Percentiles rank a stretch among this genome's conserved stretches.
Evolutionary conservation across 148 eudicot genomes (phyloP).

Genomic region (Vaccinium vitisidaea): DNA sequence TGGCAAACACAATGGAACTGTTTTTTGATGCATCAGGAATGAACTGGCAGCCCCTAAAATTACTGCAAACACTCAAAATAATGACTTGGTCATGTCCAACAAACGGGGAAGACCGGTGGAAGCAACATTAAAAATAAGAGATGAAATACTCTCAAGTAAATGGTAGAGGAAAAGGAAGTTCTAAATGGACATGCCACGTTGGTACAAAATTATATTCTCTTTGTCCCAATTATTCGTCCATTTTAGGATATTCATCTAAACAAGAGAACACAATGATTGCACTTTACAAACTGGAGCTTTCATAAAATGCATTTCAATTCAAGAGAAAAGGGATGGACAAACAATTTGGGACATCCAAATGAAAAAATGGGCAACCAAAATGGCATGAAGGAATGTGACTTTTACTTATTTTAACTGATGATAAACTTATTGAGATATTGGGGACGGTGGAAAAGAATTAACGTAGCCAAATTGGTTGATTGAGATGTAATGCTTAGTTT

Average conservation of each 20-base stretch:
- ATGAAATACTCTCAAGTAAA: background rate
- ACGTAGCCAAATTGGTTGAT: background rate
- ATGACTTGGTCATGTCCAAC: background rate
- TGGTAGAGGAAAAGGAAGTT: background rate
- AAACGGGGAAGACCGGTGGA: background rate
- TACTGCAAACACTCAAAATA: background rate
- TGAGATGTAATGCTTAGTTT: background rate
- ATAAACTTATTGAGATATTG: background rate
- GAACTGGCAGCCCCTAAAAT: background rate
- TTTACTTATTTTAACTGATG: background rate
- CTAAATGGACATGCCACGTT: background rate
- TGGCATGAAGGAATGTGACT: background rate
- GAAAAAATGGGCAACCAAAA: background rate
- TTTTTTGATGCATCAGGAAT: background rate
- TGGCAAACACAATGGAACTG: background rate
- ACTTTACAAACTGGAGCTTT: background rate
- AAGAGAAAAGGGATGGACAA: background rate
- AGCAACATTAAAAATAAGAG: too few species aligned
- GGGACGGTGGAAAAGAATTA: background rate
- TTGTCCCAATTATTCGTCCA: background rate
- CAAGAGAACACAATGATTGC: background rate
- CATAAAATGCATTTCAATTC: background rate
- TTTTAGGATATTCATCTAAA: background rate
- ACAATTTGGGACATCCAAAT: background rate
- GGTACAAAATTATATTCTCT: background rate